Evolutionary conservation across 345 rosid species (phyloP).

Genomic region (Eucalyptus regnans): DNA sequence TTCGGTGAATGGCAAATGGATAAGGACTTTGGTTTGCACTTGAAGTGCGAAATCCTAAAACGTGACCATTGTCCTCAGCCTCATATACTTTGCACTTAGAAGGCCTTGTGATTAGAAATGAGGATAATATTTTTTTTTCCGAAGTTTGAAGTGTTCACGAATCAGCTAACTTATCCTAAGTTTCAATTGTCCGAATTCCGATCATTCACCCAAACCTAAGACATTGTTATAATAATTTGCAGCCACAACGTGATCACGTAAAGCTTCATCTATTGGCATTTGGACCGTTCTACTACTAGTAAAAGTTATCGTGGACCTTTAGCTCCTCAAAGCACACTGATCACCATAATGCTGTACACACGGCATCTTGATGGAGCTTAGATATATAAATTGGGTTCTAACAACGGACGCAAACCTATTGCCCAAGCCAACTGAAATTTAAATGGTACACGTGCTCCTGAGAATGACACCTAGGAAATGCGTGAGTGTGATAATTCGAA

Average conservation of each 20-base stretch:
- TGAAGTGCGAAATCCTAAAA: background rate
- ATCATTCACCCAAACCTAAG: background rate
- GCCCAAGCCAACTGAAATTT: background rate
- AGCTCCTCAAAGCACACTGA: background rate
- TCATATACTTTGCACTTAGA: background rate
- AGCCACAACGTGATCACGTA: background rate
- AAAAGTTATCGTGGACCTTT: background rate
- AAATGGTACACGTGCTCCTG: background rate
- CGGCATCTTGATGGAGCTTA: background rate
- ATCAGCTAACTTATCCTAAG: background rate
- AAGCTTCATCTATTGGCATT: background rate
- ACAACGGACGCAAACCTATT: background rate
- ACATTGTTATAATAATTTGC: background rate
- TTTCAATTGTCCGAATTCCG: background rate
- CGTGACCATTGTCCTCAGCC: background rate
- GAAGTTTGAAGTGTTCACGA: background rate
- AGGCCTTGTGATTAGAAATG: background rate
- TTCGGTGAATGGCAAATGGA: background rate
- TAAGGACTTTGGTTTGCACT: background rate
- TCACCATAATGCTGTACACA: background rate
- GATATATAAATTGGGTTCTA: background rate
- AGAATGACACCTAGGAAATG: background rate
- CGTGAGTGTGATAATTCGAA: background rate
- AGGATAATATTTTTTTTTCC: background rate
- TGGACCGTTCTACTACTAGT: background rate